Evolutionary conservation across 1,139 yeast genomes (phyloP), one percentile per base, ranked within the genome.

Genomic region (Schizosaccharomyces versatilis): DNA sequence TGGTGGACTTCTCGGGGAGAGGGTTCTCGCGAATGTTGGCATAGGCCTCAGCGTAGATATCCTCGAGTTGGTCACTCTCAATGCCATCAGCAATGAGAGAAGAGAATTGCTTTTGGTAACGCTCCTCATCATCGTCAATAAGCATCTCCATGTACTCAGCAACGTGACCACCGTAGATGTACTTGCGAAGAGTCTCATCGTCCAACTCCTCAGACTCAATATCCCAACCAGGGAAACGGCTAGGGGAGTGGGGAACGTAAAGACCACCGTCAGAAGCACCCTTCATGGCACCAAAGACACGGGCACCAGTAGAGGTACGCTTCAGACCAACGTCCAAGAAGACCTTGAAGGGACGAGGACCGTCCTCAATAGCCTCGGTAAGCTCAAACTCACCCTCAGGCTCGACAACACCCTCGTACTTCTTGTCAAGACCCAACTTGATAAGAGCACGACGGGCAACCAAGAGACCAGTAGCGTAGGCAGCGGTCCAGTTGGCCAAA

Each of bases 211-310:
- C 95, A 68, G 83, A 71, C 79, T 90, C 99, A 69, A 88, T 84
- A 76, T 90, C 99, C 94, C 90, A 90, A 78, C 98, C 99, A 75
- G 99, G 99, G 95, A 88, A 90, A 83, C 98, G 88, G 81, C 88
- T 88, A 71, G 95, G 84, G 67, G 95, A 85, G 88, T 90, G 99
- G 66, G 99, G 99, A 71, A 90, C 79, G 88, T 84, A 85, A 70
- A 90, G 79, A 69, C 99, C 99, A 84, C 98, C 99, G 73, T 90
- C 99, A 62, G 97, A 88, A 71, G 98, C 98, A 84, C 99, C 99
- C 83, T 90, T 90, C 72, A 93, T 79, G 71, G 88, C 96, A 84
- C 97, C 99, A 69, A 90, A 90, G 73, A 90, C 80, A 77, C 95
- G 85, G 72, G 97, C 96, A 85, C 99, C 99, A 69, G 97, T 88